Percentiles rank a stretch among this genome's conserved stretches.
phyloP scores from a whole-genome alignment of 1,139 yeast genomes.

The Pichia terricola region DNA sequence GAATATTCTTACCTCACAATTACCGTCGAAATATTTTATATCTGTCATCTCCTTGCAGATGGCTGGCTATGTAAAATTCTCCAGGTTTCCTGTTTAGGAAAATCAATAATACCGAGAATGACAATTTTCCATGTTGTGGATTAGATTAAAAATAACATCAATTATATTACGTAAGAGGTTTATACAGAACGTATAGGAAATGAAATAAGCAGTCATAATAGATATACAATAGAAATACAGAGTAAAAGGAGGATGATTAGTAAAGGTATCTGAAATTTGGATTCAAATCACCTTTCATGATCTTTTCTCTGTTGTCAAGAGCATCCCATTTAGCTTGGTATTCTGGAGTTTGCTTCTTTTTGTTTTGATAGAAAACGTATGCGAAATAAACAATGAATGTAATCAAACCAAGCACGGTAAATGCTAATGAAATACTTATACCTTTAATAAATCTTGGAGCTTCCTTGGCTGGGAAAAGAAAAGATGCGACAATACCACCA shows the following conservation, averaged over 20 bases:
- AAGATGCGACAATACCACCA: conserved; percentile 72
- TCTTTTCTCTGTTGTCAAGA: conserved; percentile 37
- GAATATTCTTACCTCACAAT: no score
- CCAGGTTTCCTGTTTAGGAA: no score
- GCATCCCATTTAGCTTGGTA: conserved; percentile 36
- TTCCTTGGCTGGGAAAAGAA: conserved; percentile 45
- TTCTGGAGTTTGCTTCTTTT: conserved; percentile 29
- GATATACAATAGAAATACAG: no score
- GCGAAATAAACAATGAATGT: conserved; percentile 36
- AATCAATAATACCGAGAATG: no score
- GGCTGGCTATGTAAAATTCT: no score
- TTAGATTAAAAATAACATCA: no score
- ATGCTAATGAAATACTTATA: conserved; percentile 39
- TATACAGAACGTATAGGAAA: no score
- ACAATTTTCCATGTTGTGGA: no score
- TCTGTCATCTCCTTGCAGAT: no score
- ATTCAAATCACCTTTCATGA: conserved; percentile 53
- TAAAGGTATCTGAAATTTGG: conserved; percentile 40
- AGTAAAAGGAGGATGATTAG: conserved; percentile 3
- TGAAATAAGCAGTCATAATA: no score
- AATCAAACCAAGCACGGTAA: conserved; percentile 44
- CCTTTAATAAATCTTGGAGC: conserved; percentile 56
- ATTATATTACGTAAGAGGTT: no score
- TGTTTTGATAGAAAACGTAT: conserved; percentile 33
- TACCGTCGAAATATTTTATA: no score